Evolutionary conservation across 345 rosid species (phyloP).

Genomic region (Aethionema arabicum): DNA sequence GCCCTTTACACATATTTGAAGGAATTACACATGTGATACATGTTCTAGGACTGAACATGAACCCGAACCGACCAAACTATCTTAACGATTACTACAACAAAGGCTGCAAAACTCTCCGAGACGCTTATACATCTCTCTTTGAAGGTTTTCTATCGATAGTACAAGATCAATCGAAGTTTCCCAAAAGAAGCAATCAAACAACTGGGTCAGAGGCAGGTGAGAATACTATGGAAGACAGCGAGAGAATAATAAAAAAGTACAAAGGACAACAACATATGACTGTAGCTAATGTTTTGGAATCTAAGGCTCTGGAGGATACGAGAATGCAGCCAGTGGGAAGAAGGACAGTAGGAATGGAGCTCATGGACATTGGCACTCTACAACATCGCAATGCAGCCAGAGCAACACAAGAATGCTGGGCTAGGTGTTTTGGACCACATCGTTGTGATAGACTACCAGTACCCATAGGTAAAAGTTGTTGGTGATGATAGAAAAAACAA

Average conservation of each 20-base stretch:
- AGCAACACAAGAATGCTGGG: slow-evolving; percentile 51
- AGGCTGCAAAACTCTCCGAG: slow-evolving; percentile 71
- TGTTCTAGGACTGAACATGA: slow-evolving; percentile 98
- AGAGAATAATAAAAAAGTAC: slow-evolving; percentile 56
- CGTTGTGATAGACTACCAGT: slow-evolving; percentile 71
- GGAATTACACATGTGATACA: slow-evolving; percentile 87
- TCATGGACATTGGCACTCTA: slow-evolving; percentile 84
- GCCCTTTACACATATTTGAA: slow-evolving; percentile 67
- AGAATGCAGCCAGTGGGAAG: slow-evolving; percentile 45
- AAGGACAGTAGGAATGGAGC: slow-evolving; percentile 52
- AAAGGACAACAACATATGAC: slow-evolving; percentile 44
- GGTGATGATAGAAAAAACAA: slow-evolving; percentile 1
- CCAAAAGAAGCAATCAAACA: slow-evolving; percentile 33
- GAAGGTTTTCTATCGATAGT: slow-evolving; percentile 61
- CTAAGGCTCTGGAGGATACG: slow-evolving; percentile 29
- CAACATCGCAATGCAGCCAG: slow-evolving; percentile 72
- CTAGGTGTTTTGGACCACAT: slow-evolving; percentile 60
- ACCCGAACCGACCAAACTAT: slow-evolving; percentile 75
- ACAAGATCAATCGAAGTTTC: slow-evolving; percentile 40
- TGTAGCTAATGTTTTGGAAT: slow-evolving; percentile 18
- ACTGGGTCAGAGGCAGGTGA: slow-evolving; percentile 32
- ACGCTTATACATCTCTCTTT: slow-evolving; percentile 75
- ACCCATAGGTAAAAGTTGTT: slow-evolving; percentile 63
- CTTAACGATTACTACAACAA: slow-evolving; percentile 62
- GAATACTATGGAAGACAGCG: slow-evolving; percentile 49